Evolutionary conservation across 495 filamentous ascomycete genomes (phyloP).

Genomic region (Penicillium canariense): DNA sequence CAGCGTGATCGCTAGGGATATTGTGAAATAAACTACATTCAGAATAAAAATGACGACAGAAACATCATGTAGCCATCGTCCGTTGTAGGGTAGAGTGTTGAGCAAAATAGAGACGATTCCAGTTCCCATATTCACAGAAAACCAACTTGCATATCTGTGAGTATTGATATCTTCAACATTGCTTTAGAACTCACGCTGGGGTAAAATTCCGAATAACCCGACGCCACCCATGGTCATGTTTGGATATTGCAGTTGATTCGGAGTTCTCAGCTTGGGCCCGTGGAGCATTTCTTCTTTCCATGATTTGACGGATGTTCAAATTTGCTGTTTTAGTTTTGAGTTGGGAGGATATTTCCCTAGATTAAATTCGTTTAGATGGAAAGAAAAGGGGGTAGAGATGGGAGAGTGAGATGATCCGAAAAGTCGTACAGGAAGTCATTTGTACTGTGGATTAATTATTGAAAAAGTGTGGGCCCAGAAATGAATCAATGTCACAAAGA

Average conservation of each 20-base stretch:
- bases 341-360: neutral
- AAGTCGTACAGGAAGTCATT: neutral
- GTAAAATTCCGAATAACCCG: slow-evolving; percentile 2
- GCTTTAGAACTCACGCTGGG: neutral
- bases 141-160: slow-evolving; percentile 18
- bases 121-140: slow-evolving; percentile 56
- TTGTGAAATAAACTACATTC: slow-evolving; percentile 46
- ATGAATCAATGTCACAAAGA: neutral
- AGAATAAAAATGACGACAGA: slow-evolving; percentile 48
- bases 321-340: neutral
- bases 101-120: slow-evolving; percentile 58
- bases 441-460: no score
- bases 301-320: neutral
- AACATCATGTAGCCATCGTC: slow-evolving; percentile 43
- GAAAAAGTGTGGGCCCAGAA: neutral
- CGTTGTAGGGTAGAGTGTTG: slow-evolving; percentile 50
- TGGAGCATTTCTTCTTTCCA: neutral
- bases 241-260: neutral
- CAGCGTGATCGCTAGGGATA: slow-evolving; percentile 33
- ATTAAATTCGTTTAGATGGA: neutral
- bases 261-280: neutral
- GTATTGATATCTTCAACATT: neutral
- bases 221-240: slow-evolving; percentile 5
- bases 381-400: neutral
- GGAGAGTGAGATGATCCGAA: neutral